phyloP scores from a whole-genome alignment of 1,139 yeast species.

The Suhomyces coccinellae region DNA sequence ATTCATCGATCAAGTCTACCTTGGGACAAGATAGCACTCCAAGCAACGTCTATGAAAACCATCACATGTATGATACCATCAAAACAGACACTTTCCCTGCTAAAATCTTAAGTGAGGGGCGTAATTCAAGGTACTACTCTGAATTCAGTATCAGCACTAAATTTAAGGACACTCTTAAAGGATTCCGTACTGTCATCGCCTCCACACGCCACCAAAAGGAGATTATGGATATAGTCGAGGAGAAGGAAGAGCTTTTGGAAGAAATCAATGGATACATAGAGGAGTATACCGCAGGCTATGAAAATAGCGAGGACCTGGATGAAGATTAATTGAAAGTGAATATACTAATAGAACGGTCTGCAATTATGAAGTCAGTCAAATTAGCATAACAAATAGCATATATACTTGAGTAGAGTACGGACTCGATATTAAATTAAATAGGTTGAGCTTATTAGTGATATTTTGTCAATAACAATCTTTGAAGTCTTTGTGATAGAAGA shows the following conservation, averaged over 20 bases:
- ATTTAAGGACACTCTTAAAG: conserved; percentile 45
- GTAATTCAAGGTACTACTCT: conserved; percentile 23
- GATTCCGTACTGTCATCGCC: conserved; percentile 48
- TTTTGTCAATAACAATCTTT: too few species aligned
- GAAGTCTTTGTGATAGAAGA: too few species aligned
- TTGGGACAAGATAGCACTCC: conserved; percentile 14
- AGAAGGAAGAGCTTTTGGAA: conserved; percentile 64
- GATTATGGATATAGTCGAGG: conserved; percentile 50
- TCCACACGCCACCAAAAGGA: conserved; percentile 26
- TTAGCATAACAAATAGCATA: too few species aligned
- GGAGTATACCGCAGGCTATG: conserved; percentile 61
- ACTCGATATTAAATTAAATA: too few species aligned
- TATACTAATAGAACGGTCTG: too few species aligned
- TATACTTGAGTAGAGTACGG: too few species aligned
- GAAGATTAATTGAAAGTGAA: background rate
- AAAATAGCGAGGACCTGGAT: conserved; percentile 41
- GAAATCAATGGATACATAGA: conserved; percentile 49
- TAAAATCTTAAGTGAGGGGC: conserved; percentile 13
- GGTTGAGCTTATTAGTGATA: too few species aligned
- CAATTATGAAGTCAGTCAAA: too few species aligned
- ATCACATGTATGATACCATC: conserved; percentile 23
- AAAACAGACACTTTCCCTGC: conserved; percentile 38
- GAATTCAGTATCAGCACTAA: conserved; percentile 48
- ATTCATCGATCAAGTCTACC: background rate
- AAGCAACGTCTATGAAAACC: conserved; percentile 21